These are phyloP conservation scores for Urostyla sp. DNA, from an alignment of 73 alveolate genomes.

Conservation along the genomic window DNA sequence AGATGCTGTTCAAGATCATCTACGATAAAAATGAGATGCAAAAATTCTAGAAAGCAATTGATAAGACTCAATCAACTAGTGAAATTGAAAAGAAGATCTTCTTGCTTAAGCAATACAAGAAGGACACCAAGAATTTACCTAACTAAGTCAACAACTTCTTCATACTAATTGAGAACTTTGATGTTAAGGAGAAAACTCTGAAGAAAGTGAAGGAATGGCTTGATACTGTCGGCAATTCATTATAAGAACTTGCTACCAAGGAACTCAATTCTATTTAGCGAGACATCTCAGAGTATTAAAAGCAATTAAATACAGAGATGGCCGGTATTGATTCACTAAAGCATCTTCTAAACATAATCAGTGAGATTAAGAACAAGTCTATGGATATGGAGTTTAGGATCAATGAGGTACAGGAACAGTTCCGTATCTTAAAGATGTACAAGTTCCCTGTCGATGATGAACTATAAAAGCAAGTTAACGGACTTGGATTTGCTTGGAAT, in stretches of 20 bases:
- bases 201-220: slow-evolving; percentile 85
- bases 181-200: slow-evolving; percentile 43
- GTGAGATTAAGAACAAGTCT: slow-evolving; percentile 90
- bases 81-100: slow-evolving; percentile 50
- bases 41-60: slow-evolving; percentile 51
- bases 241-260: slow-evolving; percentile 89
- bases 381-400: slow-evolving; percentile 98
- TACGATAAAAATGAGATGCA: slow-evolving; percentile 69
- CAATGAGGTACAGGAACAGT: slow-evolving; percentile 95
- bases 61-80: slow-evolving; percentile 53
- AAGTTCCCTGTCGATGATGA: slow-evolving; percentile 88
- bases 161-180: slow-evolving; percentile 64
- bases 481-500: slow-evolving; percentile 89
- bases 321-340: slow-evolving; percentile 92
- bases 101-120: slow-evolving; percentile 20
- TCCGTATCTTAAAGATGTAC: slow-evolving; percentile 94
- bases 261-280: slow-evolving; percentile 87
- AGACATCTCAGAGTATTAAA: slow-evolving; percentile 87
- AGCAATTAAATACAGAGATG: slow-evolving; percentile 86
- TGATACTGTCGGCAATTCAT: slow-evolving; percentile 84
- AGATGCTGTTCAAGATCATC: slow-evolving; percentile 37
- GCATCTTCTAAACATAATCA: slow-evolving; percentile 87
- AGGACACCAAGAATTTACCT: slow-evolving; percentile 65
- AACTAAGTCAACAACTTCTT: slow-evolving; percentile 74
- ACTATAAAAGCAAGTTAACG: slow-evolving; percentile 78